These are phyloP conservation scores for Claviceps fusiformis DNA, from an alignment of 2,329 filamentous ascomycete genomes.

Conservation along the genomic window DNA sequence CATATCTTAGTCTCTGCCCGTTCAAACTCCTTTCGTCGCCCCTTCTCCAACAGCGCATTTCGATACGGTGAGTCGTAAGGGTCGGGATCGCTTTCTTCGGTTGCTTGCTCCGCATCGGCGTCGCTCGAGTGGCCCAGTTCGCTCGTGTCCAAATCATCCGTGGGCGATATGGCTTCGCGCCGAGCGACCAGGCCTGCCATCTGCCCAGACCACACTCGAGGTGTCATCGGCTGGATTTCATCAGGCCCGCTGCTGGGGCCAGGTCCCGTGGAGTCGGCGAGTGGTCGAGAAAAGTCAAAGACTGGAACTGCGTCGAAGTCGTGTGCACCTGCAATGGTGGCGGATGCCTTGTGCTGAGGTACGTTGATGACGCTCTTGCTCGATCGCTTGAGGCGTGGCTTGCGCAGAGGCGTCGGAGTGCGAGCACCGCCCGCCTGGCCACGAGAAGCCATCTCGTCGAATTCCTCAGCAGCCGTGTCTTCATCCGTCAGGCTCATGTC, in stretches of 20 bases:
- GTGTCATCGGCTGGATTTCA: not conserved
- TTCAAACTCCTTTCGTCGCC: not conserved
- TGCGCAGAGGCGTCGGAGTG: slow-evolving; percentile 19
- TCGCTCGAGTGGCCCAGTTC: slow-evolving; percentile 20
- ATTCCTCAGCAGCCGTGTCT: slow-evolving; percentile 30
- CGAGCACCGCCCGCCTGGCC: slow-evolving; percentile 10
- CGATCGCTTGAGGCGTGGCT: slow-evolving; percentile 27
- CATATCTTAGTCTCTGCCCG: not conserved
- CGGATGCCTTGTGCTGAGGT: slow-evolving; percentile 9
- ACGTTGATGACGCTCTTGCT: slow-evolving; percentile 26
- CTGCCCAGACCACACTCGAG: slow-evolving; percentile 2
- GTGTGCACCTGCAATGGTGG: slow-evolving; percentile 7
- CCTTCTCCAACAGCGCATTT: not conserved
- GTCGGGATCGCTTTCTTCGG: slow-evolving; percentile 21
- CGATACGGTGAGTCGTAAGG: slow-evolving; percentile 11
- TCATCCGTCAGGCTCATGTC: slow-evolving; percentile 29
- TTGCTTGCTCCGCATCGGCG: slow-evolving; percentile 16
- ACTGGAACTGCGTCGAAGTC: slow-evolving; percentile 6
- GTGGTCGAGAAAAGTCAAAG: slow-evolving; percentile 22
- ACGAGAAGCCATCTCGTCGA: slow-evolving; percentile 26
- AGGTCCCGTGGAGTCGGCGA: not conserved
- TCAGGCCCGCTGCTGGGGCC: not conserved
- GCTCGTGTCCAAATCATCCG: slow-evolving; percentile 20
- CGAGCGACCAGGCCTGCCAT: slow-evolving; percentile 4
- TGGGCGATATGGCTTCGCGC: slow-evolving; percentile 11